These are phyloP conservation scores for Russula vinacea DNA, from an alignment of 768 basidiomycete genomes.

Conservation along the genomic window DNA sequence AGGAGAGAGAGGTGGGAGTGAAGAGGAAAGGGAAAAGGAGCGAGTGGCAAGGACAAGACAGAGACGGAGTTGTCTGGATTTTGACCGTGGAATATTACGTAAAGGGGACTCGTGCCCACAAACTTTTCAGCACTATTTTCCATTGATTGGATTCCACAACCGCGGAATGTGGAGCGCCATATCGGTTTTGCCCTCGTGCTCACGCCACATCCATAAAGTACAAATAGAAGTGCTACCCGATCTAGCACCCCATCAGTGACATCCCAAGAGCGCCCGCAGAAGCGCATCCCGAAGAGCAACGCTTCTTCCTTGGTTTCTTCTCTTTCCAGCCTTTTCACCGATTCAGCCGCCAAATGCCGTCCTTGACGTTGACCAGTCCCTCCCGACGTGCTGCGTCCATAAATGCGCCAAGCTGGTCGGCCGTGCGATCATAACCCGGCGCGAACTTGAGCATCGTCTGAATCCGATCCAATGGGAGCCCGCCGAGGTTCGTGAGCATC, in stretches of 20 bases:
- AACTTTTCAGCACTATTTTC: not conserved
- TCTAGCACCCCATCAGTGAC: not conserved
- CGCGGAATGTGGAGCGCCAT: no score
- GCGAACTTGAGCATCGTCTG: slow-evolving; percentile 85
- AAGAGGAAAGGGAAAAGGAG: not conserved
- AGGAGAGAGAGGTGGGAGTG: not conserved
- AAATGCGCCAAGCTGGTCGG: slow-evolving; percentile 74
- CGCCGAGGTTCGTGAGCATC: slow-evolving; percentile 84
- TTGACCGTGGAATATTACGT: slow-evolving; percentile 16
- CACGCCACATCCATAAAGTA: no score
- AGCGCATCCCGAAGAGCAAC: not conserved
- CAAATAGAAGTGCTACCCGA: not conserved
- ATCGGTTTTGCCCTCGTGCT: no score
- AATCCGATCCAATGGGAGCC: slow-evolving; percentile 75
- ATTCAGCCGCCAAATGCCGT: slow-evolving; percentile 66
- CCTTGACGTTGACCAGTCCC: slow-evolving; percentile 64
- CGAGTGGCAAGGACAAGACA: slow-evolving; percentile 6
- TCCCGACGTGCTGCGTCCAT: slow-evolving; percentile 80
- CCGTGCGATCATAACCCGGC: slow-evolving; percentile 73
- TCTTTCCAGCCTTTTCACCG: slow-evolving; percentile 21
- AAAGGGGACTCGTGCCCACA: not conserved
- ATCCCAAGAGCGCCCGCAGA: slow-evolving; percentile 6
- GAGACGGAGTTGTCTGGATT: slow-evolving; percentile 20
- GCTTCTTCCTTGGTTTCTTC: not conserved
- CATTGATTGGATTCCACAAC: no score